Conservation (phyloP, 208 protist genomes). For the Acanthamoeba castellanii region DNA sequence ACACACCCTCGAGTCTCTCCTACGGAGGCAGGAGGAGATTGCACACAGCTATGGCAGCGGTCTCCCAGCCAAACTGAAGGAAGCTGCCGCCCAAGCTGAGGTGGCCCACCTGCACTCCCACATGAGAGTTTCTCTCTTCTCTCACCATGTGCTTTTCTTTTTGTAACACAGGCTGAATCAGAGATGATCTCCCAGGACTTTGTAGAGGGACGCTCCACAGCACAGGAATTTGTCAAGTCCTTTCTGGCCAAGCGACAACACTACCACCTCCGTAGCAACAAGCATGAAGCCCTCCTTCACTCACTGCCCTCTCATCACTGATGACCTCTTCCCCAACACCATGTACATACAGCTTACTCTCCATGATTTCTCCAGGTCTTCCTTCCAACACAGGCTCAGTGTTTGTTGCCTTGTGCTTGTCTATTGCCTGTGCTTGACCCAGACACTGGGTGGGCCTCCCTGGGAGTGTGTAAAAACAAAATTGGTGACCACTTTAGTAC, state of each 20-base stretch:
- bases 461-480: too few species aligned
- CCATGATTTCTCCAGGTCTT: too few species aligned
- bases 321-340: too few species aligned
- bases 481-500: too few species aligned
- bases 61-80: neutral
- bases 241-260: neutral
- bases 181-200: neutral
- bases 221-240: neutral
- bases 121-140: neutral
- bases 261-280: conserved; percentile 14
- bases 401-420: too few species aligned
- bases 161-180: neutral
- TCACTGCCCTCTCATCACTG: neutral
- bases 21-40: conserved; percentile 25
- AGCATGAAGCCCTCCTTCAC: neutral
- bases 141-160: neutral
- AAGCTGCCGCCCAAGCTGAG: conserved; percentile 30
- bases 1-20: neutral
- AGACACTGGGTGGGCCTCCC: too few species aligned
- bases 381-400: too few species aligned
- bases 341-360: too few species aligned
- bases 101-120: neutral
- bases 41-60: neutral
- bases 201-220: neutral
- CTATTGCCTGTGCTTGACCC: too few species aligned